Conservation (phyloP, 129 eudicot genomes). For the Flaveria linearis region DNA sequence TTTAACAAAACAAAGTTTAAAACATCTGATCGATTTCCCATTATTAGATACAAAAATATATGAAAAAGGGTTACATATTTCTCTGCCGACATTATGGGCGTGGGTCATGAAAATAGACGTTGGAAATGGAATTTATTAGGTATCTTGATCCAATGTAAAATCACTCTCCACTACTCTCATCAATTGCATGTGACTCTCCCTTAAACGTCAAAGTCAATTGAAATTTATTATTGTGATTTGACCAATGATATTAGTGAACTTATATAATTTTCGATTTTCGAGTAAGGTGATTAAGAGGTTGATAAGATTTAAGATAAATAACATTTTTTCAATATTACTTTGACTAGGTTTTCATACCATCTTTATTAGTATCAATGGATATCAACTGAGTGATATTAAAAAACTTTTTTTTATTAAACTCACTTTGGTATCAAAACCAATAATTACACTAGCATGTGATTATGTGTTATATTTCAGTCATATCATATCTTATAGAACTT, state of each 20-base stretch:
- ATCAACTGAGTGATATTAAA: too few relatives aligned
- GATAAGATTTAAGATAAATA: too few relatives aligned
- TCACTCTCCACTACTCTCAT: constrained; percentile 16
- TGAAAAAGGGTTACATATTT: background rate
- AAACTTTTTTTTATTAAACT: too few relatives aligned
- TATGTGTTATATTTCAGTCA: too few relatives aligned
- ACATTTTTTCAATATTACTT: too few relatives aligned
- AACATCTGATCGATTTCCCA: too few relatives aligned
- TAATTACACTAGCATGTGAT: too few relatives aligned
- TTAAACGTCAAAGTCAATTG: background rate
- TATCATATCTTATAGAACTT: too few relatives aligned
- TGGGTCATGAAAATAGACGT: constrained; percentile 24
- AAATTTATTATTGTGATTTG: background rate
- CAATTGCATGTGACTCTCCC: constrained; percentile 9
- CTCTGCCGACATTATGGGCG: constrained; percentile 22
- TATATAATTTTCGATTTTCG: background rate
- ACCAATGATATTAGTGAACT: constrained; percentile 2
- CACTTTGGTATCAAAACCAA: too few relatives aligned
- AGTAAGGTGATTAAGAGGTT: background rate
- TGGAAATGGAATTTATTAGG: constrained; percentile 28
- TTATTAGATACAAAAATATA: background rate
- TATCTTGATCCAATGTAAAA: constrained; percentile 16
- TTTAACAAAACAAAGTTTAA: too few relatives aligned
- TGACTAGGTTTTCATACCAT: too few relatives aligned
- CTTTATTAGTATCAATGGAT: too few relatives aligned